Evolutionary conservation across 352 stramenopile species (phyloP).

Genomic region (Blastocystis sp.): DNA sequence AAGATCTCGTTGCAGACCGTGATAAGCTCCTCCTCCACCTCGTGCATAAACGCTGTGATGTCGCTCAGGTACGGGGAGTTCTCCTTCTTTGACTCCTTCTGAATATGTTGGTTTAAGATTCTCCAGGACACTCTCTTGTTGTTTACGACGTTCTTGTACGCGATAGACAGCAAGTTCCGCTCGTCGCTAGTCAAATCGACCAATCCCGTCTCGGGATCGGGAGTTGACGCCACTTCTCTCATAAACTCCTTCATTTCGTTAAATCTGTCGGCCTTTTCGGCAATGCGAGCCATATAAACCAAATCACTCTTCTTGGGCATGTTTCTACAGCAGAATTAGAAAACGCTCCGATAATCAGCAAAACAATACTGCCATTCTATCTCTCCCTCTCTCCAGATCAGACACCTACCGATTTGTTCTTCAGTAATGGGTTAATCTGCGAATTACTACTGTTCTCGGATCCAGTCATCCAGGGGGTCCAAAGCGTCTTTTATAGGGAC

Average conservation of each 20-base stretch:
- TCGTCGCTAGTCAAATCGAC: conserved; percentile 50
- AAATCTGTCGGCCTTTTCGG: conserved; percentile 86
- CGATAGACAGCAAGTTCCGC: conserved; percentile 73
- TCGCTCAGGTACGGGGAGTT: conserved; percentile 43
- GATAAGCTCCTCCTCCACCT: conserved; percentile 86
- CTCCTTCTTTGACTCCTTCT: conserved; percentile 60
- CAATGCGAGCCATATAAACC: conserved; percentile 73
- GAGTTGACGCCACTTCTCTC: conserved; percentile 85
- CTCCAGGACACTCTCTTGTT: conserved; percentile 94
- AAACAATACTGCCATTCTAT: not conserved
- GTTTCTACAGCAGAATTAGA: conserved; percentile 35
- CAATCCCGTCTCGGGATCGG: conserved; percentile 66
- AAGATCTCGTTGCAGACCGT: conserved; percentile 95
- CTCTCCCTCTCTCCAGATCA: not conserved
- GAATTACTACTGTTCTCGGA: not conserved
- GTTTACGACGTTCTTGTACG: conserved; percentile 96
- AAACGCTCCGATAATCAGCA: not conserved
- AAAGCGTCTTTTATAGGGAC: too few species aligned
- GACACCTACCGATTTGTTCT: not conserved
- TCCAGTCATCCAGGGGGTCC: not conserved
- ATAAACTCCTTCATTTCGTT: conserved; percentile 90
- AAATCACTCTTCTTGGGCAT: conserved; percentile 66
- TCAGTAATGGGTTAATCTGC: not conserved
- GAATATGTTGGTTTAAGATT: conserved; percentile 50
- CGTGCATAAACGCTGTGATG: conserved; percentile 40